Base-by-base conservation (phyloP, 2,329 filamentous ascomycete species). In the Exophiala xenobiotica region DNA sequence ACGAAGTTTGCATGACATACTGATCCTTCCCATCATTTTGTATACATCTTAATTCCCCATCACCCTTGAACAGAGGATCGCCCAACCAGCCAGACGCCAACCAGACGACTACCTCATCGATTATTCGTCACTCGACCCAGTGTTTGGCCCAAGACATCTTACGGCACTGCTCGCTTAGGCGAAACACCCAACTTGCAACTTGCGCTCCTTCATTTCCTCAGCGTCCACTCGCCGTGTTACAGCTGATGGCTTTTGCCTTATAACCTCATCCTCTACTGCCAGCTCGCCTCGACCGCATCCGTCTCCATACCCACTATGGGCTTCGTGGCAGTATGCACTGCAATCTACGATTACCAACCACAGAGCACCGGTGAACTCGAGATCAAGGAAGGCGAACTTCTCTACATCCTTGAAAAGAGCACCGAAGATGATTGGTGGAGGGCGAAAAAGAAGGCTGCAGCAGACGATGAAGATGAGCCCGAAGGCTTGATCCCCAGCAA, bases 401-500 rank as follows among this genome's bases (percentile, higher is more conserved):
- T 97, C 53, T 96, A 91, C 70, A 79, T 96, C 51, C 74, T 95
- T 51, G 89, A 95, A 64, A 95, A 95, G 74, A 87, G 83, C 58
- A 68, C 73, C 44, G 84, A 88, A 12, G 86, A 87, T 68, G 83
- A 90, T 67, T 97, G 93, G 93, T 97, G 93, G 93, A 93, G 86
- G 70, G 90, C 88, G 41, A 96, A 95, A 78, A 96, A 95, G 78
- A 89, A 86, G 74, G 90, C 90, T 58, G 81, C 81, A 24, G 79
- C 76, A 20, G 88, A 91, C 29, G 90, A 95, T 37, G 90, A 95
- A 35, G 91, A 96, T 37, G 91, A 96, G 71, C 91, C 91, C 2
- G 83, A 90, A 62, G 91, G 91, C 54, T 73, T 96, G 66, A 85
- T 99, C 53, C 93, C 93, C 11, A 91, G 88, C 67, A 99, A 96